These are phyloP conservation scores for Dryadomyces quercivorus DNA, from an alignment of 2,329 filamentous ascomycete species.

Conservation along the genomic window DNA sequence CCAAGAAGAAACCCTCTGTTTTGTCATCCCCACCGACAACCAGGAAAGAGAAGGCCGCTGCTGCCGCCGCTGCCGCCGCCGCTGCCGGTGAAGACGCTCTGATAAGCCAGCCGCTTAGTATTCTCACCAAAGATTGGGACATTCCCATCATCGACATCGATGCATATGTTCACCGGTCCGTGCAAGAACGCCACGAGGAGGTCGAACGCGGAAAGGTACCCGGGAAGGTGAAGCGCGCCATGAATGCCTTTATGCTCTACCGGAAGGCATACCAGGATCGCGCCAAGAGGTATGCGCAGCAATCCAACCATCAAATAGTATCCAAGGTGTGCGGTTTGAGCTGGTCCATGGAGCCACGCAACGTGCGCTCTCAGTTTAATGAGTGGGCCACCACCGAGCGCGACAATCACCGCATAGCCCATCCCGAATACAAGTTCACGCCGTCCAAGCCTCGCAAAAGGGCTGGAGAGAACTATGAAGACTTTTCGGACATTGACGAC, in stretches of 20 bases:
- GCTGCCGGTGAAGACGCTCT: constrained; percentile 10
- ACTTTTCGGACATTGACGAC: constrained; percentile 26
- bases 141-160: constrained; percentile 68
- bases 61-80: constrained; percentile 13
- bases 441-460: constrained; percentile 55
- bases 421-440: constrained; percentile 89
- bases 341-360: constrained; percentile 71
- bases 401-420: constrained; percentile 70
- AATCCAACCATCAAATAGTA: constrained; percentile 90
- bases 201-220: constrained; percentile 53
- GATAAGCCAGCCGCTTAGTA: constrained; percentile 56
- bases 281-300: constrained; percentile 65
- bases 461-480: constrained; percentile 24
- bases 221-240: constrained; percentile 77
- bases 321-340: constrained; percentile 77
- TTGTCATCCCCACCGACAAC: constrained; percentile 4
- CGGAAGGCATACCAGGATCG: constrained; percentile 83
- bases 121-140: constrained; percentile 50
- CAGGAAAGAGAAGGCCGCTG: constrained; percentile 23
- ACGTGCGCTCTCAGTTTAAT: constrained; percentile 64
- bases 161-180: constrained; percentile 61
- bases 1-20: constrained; percentile 23
- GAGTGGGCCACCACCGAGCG: constrained; percentile 69
- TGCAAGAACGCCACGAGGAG: constrained; percentile 54
- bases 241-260: constrained; percentile 98